Base-by-base conservation (phyloP, 108 stramenopile genomes). In the Phaeodactylum tricornutum region DNA sequence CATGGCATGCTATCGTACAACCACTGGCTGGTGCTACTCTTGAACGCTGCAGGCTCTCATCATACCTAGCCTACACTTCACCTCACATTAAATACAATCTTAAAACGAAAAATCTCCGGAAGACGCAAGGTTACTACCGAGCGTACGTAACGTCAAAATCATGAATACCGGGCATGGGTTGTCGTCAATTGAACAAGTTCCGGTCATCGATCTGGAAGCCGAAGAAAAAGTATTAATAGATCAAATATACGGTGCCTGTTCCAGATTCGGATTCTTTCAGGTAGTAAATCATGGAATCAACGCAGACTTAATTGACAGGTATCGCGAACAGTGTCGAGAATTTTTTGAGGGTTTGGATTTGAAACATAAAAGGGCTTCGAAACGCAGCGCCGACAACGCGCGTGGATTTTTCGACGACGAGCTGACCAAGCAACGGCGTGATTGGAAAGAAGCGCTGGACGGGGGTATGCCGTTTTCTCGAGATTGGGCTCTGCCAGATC, bases 321-420 rank as follows among this genome's bases (percentile, higher is more conserved):
- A 84, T 42, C 64, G 66, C 25, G 52, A 66, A 16, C 55, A 69
- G 45, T 83, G 75, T 61, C 45, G 52, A 19, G 31, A 43, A 22
- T 88, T 84, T 65, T 95, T 95, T 57, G n/a, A n/a, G n/a, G 66
- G 59, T n/a, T 43, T 87, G 26, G 87, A 31, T 16, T n/a, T 14
- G 6, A 17, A 31, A 17, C 50, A 50, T 4, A 90, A 92, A 50
- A 5, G 55, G 3, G 33, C 32, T 11, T 62, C 79, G 62, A 87
- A 89, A 75, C 81, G 94, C 0, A 69, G 69, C 34, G 64, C 59
- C 31, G 33, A 50, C 26, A 92, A 93, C 67, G 68, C 91, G 15
- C 63, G 94, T 37, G 94, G 94, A 29, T 95, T 65, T 43, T 95
- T 89, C 57, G 91, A 95, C 40, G 94, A 95, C 54, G 94, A 95